These are phyloP conservation scores for Gnomoniopsis smithogilvyi DNA, from an alignment of 2,329 filamentous ascomycete species.

Conservation along the genomic window DNA sequence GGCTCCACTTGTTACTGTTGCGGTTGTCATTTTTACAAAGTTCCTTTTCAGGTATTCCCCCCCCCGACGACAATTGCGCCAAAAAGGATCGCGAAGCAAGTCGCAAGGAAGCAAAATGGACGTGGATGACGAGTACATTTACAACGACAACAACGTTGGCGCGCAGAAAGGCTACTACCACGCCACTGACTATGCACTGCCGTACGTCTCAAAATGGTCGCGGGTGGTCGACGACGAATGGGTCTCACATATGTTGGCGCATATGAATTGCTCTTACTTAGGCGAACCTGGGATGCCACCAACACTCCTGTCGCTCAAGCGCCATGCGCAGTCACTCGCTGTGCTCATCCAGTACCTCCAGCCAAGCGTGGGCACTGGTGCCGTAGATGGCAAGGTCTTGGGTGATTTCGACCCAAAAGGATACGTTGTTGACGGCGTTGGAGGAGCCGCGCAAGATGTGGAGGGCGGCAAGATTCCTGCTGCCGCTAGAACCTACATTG, in stretches of 20 bases:
- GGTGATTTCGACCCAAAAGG: constrained; percentile 5
- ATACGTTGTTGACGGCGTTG: constrained; percentile 2
- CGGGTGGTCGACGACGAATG: constrained; percentile 28
- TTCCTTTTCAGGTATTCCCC: not conserved
- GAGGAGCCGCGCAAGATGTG: not conserved
- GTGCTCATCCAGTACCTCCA: constrained; percentile 48
- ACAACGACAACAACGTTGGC: constrained; percentile 2
- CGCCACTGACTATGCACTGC: constrained; percentile 37
- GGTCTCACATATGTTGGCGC: constrained; percentile 33
- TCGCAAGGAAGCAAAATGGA: constrained; percentile 8
- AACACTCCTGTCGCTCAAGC: constrained; percentile 55
- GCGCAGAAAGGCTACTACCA: constrained; percentile 33
- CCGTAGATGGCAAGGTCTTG: constrained; percentile 23
- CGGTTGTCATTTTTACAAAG: not conserved
- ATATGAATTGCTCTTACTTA: constrained; percentile 57
- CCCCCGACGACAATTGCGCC: not conserved
- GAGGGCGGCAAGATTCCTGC: not conserved
- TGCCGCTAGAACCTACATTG: not conserved
- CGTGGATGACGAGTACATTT: constrained; percentile 21
- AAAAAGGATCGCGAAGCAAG: not conserved
- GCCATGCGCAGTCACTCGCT: constrained; percentile 56
- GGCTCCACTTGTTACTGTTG: not conserved
- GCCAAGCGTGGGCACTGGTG: constrained; percentile 31
- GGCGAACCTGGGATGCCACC: constrained; percentile 49
- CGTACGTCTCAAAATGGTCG: constrained; percentile 38